Percentiles rank a stretch among this genome's conserved stretches.
phyloP scores from a whole-genome alignment of 1,284 basidiomycete genomes.

The Sphagnurus paluster region DNA sequence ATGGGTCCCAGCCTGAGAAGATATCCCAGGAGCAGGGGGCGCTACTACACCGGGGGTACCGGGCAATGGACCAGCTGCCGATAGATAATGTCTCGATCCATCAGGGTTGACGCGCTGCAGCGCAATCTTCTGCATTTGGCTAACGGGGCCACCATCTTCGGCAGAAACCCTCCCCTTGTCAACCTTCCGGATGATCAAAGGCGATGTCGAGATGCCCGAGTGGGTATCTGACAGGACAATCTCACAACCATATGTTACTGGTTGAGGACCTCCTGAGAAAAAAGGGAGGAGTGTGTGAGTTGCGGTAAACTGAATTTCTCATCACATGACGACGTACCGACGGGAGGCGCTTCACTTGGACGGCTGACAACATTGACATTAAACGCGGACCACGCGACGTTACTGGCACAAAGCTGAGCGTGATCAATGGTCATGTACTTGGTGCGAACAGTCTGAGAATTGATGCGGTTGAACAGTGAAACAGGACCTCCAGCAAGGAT shows the following conservation, averaged over 20 bases:
- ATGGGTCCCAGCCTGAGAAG: slow-evolving; percentile 76
- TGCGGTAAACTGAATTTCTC: slow-evolving; percentile 37
- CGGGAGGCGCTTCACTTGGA: slow-evolving; percentile 54
- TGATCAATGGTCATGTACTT: slow-evolving; percentile 95
- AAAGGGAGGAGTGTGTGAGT: slow-evolving; percentile 40
- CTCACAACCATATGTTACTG: slow-evolving; percentile 90
- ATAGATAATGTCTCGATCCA: slow-evolving; percentile 78
- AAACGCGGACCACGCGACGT: slow-evolving; percentile 90
- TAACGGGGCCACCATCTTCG: slow-evolving; percentile 88
- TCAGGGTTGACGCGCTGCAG: slow-evolving; percentile 82
- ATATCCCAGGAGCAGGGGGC: slow-evolving; percentile 65
- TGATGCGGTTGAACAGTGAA: slow-evolving; percentile 94
- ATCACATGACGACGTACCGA: slow-evolving; percentile 61
- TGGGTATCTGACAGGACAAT: slow-evolving; percentile 84
- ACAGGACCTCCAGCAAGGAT: slow-evolving; percentile 90
- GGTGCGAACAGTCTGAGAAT: slow-evolving; percentile 94
- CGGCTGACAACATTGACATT: slow-evolving; percentile 82
- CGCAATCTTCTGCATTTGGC: slow-evolving; percentile 96
- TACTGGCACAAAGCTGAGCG: slow-evolving; percentile 82
- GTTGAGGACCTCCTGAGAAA: slow-evolving; percentile 62
- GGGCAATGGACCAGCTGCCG: slow-evolving; percentile 80
- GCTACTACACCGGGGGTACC: slow-evolving; percentile 66
- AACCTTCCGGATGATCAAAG: slow-evolving; percentile 88
- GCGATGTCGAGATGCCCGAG: slow-evolving; percentile 84
- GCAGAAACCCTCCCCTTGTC: slow-evolving; percentile 84